Base-by-base conservation (phyloP, 495 filamentous ascomycete genomes). In the Tricharina praecox region DNA sequence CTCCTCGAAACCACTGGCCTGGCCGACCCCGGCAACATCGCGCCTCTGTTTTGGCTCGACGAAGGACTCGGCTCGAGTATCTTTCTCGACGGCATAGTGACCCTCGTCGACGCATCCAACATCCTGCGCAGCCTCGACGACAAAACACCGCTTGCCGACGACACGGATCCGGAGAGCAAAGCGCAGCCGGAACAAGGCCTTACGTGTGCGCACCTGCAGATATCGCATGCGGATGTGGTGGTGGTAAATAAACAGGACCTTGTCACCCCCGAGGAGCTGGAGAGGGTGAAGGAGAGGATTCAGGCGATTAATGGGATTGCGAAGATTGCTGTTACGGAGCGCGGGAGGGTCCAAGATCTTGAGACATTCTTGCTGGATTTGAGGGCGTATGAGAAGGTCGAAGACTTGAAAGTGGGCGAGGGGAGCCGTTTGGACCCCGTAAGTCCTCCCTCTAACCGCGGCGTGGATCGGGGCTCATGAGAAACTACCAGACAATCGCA, bases 1-100 rank as follows among this genome's bases (percentile, higher is more conserved):
- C 77, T 97, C 0, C 80, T 97, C 20, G 90, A 97, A 65, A 96
- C 92, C 1, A 95, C 87, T 1, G 90, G 90, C 0, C 72, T 97
- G 8, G 90, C 90, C 10, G 90, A 97, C 63, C 90, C 90, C 0
- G 90, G 90, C 3, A 96, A 95, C 54, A 76, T 97, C 36, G 90
- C 92, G 1, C 90, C 92, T 0, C 64, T 96, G 15, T 97, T 97
- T 65, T 97, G 90, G 90, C 77, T 96, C 34, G 90, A 97, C 55
- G 86, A 93, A 40, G 90, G 85, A 10, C 69, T 97, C 23, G 88
- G 84, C 2, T 93, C 85, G 62, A 83, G 77, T 15, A 93, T 97
- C 53, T 96, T 88, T 62, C 76, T 97, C 9, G 90, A 97, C 60
- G 90, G 90, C 13, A 93, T 97, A 41, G 85, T 97, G 34, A 96